Evolutionary conservation across 192 early-diverging fungal genomes (phyloP).

Genomic region (Podila clonocystis): DNA sequence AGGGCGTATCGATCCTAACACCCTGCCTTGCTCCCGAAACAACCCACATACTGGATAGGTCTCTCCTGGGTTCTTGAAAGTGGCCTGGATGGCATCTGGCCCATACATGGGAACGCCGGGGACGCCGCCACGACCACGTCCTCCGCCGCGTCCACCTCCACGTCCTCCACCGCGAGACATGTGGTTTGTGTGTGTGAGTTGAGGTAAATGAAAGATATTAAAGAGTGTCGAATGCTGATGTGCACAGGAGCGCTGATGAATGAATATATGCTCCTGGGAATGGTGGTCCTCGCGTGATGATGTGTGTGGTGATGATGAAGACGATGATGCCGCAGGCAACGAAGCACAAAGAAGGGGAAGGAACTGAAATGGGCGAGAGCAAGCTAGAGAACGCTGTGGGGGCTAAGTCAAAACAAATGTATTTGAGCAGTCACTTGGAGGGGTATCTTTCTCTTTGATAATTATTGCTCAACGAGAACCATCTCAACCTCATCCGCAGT

Average conservation of each 20-base stretch:
- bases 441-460: too few relatives aligned
- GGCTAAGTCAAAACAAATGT: slow-evolving; percentile 5
- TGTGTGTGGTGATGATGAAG: too few relatives aligned
- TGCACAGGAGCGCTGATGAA: too few relatives aligned
- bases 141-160: slow-evolving; percentile 37
- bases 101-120: slow-evolving; percentile 38
- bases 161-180: slow-evolving; percentile 52
- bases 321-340: not conserved
- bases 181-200: not conserved
- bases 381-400: not conserved
- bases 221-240: not conserved
- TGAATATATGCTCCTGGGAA: too few relatives aligned
- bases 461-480: slow-evolving; percentile 58
- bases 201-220: not conserved
- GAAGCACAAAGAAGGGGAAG: slow-evolving; percentile 2
- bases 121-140: slow-evolving; percentile 21
- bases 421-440: not conserved
- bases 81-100: slow-evolving; percentile 42
- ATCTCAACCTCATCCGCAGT: slow-evolving; percentile 81
- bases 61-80: slow-evolving; percentile 47
- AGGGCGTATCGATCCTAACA: not conserved
- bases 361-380: not conserved
- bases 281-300: too few relatives aligned
- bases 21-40: not conserved
- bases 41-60: slow-evolving; percentile 34